Percentiles rank a stretch among this genome's conserved stretches.
Conservation (phyloP, 2,329 filamentous ascomycete genomes). For the Hymenoscyphus scutula region DNA sequence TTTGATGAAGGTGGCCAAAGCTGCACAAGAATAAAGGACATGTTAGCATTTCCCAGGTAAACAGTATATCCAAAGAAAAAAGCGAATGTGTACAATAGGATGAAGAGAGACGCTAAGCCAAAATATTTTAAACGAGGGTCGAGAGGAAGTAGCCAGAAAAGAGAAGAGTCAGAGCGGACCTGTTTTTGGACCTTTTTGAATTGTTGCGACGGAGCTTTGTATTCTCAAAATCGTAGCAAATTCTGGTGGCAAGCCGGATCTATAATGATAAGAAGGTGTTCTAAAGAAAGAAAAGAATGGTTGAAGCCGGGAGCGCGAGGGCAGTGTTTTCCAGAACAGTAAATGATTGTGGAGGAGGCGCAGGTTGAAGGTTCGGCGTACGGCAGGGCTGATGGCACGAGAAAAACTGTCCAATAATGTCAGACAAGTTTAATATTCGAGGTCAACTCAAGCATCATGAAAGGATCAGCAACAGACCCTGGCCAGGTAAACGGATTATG, state of each 20-base stretch:
- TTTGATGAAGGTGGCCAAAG: slow-evolving; percentile 20
- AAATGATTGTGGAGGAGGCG: slow-evolving; percentile 19
- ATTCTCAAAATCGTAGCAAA: neutral
- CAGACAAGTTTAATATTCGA: slow-evolving; percentile 6
- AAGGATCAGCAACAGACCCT: neutral
- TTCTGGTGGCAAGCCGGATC: neutral
- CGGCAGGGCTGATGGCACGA: slow-evolving; percentile 3
- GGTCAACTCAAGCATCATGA: neutral
- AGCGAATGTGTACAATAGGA: slow-evolving; percentile 1
- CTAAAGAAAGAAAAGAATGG: neutral
- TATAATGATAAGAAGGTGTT: neutral
- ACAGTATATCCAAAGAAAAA: neutral
- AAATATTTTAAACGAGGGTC: neutral
- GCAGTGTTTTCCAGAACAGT: slow-evolving; percentile 9
- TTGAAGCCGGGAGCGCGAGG: neutral
- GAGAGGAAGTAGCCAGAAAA: neutral
- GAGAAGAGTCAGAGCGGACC: neutral
- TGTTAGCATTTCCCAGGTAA: slow-evolving; percentile 21
- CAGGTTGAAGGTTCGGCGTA: slow-evolving; percentile 10
- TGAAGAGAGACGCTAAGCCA: neutral
- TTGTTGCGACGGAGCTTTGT: neutral
- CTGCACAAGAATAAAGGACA: slow-evolving; percentile 24
- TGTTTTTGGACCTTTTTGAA: neutral
- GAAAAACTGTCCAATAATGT: slow-evolving; percentile 6
- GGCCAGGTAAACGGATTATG: neutral